Percentiles rank a stretch among this genome's conserved stretches.
phyloP scores from a whole-genome alignment of 2,329 filamentous ascomycete species.

The Ophiocordyceps camponoti-floridani region DNA sequence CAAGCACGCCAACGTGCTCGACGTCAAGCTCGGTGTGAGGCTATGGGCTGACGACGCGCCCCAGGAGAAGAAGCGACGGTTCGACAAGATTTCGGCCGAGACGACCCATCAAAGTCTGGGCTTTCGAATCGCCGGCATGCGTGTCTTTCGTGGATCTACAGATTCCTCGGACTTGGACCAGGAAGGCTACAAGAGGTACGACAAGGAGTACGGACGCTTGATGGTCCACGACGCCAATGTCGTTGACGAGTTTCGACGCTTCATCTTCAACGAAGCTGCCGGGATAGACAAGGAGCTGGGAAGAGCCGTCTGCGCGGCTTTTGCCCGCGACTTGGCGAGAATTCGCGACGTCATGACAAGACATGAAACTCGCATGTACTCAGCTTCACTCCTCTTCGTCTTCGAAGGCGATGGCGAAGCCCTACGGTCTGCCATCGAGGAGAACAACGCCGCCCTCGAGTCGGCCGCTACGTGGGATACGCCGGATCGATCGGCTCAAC shows the following conservation, averaged over 20 bases:
- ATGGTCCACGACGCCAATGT: constrained; percentile 35
- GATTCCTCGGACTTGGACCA: constrained; percentile 30
- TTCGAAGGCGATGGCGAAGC: constrained; percentile 44
- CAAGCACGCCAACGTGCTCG: constrained; percentile 71
- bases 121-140: constrained; percentile 49
- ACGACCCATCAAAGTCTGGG: constrained; percentile 43
- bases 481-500: constrained; percentile 18
- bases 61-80: constrained; percentile 37
- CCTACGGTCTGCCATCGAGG: constrained; percentile 31
- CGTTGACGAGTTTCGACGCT: constrained; percentile 32
- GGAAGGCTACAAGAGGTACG: constrained; percentile 40
- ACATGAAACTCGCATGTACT: constrained; percentile 47
- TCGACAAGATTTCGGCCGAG: constrained; percentile 37
- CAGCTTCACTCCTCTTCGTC: constrained; percentile 41
- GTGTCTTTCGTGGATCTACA: constrained; percentile 39
- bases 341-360: constrained; percentile 34
- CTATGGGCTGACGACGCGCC: constrained; percentile 67
- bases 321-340: constrained; percentile 31
- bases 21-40: constrained; percentile 75
- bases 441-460: constrained; percentile 32
- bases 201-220: constrained; percentile 43
- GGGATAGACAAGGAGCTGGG: constrained; percentile 41
- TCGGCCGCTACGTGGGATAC: constrained; percentile 23
- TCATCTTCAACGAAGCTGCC: constrained; percentile 38
- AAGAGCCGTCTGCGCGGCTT: constrained; percentile 33